Conservation (phyloP, 176 grass and related monocot genomes). For the bread wheat (Triticum aestivum) region IWGSC_CS_RefSeq_v2.1 NC_057797.1:256651662-256652161, state of each 20-base stretch:
- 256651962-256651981: background rate
- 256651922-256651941: background rate
- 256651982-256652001: slow-evolving; percentile 43
- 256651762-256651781: background rate
- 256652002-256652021: background rate
- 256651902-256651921: slow-evolving; percentile 13
- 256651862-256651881: background rate
- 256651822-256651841: background rate
- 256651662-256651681: too few species aligned
- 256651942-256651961: background rate
- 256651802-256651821: background rate
- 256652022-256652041: slow-evolving; percentile 31
- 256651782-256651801: background rate
- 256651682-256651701: too few species aligned
- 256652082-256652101: slow-evolving; percentile 36
- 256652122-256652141: slow-evolving; percentile 7
- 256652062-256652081: slow-evolving; percentile 60
- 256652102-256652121: background rate
- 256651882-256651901: background rate
- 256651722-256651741: background rate
- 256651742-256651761: background rate
- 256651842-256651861: background rate
- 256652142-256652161: background rate
- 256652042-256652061: slow-evolving; percentile 20
- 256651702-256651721: too few species aligned